Base-by-base conservation (phyloP, 495 filamentous ascomycete genomes). In the Talaromyces liani region DNA sequence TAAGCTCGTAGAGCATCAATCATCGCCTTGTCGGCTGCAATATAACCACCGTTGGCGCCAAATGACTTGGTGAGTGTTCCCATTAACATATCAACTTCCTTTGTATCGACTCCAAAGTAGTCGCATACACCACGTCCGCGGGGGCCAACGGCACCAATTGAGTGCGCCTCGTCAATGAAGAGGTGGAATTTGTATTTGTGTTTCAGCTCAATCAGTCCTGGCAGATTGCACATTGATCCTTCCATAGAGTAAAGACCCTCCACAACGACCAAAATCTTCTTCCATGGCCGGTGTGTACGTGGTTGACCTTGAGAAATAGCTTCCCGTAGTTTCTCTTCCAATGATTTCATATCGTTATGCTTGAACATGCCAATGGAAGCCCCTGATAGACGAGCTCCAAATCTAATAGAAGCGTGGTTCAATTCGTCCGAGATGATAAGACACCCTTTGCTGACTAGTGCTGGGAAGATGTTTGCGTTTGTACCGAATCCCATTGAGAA, bases 161-260 rank as follows among this genome's bases (percentile, higher is more conserved):
- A 97, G 79, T 98, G 94, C 14, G 94, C 94, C 79, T 98, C 94
- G 70, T 98, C 94, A 60, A 98, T 82, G 65, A 96, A 98, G 16
- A 98, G 84, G 70, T 90, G 80, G 79, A 96, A 98, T 81, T 96
- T 98, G 84, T 98, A 98, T 69, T 89, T 92, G 71, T 87, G 89
- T 81, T 94, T 96, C 68, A 98, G 82, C 41, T 79, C 81, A 63
- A 98, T 73, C 47, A 98, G 74, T 63, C 90, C 91, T 14, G 93
- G 94, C 31, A 98, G 84, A 69, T 98, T 93, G 73, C 89, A 91
- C 93, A 98, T 97, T 53, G 93, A 96, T 33, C 94, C 94, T 76
- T 98, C 94, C 94, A 98, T 98, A 2, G 93, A 97, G 79, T 98
- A 98, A 0, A 98, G 84, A 64, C 94, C 94, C 72, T 98, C 94